Conservation (phyloP, 805 yeast species). For the Schizosaccharomyces cryophilus region DNA sequence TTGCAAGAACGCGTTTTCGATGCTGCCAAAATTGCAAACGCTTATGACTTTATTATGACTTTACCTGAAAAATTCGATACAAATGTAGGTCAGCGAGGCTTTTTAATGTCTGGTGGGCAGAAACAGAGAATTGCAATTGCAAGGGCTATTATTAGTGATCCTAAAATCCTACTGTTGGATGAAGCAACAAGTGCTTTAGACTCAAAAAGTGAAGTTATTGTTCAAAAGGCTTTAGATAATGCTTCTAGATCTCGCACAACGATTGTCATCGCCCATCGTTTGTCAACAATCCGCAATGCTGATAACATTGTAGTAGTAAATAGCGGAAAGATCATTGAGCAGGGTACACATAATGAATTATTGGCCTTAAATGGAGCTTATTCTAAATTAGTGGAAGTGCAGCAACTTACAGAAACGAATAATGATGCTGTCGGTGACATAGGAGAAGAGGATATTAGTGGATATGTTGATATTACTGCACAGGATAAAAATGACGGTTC, state of each 20-base stretch:
- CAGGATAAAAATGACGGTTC: no score
- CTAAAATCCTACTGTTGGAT: conserved; percentile 31
- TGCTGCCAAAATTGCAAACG: conserved; percentile 28
- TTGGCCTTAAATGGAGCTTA: conserved; percentile 10
- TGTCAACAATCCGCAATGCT: conserved; percentile 26
- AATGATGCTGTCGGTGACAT: conserved; percentile 7
- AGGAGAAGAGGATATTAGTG: background rate
- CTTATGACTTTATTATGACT: conserved; percentile 23
- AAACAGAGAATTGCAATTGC: conserved; percentile 43
- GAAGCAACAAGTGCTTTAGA: conserved; percentile 49
- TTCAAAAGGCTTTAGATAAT: conserved; percentile 24
- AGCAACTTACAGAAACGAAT: conserved; percentile 7
- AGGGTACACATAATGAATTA: conserved; percentile 16
- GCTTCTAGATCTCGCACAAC: conserved; percentile 19
- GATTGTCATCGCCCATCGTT: conserved; percentile 27
- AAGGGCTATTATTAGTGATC: conserved; percentile 30
- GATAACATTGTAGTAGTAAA: conserved; percentile 22
- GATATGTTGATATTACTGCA: background rate
- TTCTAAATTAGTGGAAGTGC: conserved; percentile 12
- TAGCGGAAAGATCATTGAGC: conserved; percentile 22
- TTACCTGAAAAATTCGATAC: conserved; percentile 30
- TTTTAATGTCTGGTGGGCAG: conserved; percentile 44
- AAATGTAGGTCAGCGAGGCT: conserved; percentile 28
- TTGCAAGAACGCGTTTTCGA: conserved; percentile 16
- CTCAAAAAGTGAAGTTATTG: conserved; percentile 34